Percentiles rank a stretch among this genome's conserved stretches.
These are phyloP conservation scores for Solanum hybrid DNA, from an alignment of 305 asterid species.

Conservation along the genomic window DNA sequence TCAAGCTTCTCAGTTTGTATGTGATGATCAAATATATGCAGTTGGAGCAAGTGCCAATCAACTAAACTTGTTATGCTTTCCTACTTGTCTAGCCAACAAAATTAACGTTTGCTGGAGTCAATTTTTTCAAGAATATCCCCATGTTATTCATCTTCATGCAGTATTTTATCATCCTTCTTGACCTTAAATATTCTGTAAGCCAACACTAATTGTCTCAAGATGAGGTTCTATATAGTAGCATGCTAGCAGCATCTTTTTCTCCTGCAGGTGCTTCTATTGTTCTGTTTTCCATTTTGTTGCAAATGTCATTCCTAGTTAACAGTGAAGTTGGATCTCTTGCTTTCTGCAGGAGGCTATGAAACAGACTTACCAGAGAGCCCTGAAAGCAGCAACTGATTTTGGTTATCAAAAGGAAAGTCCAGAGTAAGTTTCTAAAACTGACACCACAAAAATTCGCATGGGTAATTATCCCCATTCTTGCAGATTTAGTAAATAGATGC, in stretches of 20 bases:
- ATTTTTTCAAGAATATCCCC: background rate
- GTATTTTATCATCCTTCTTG: background rate
- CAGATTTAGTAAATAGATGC: background rate
- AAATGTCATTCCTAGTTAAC: background rate
- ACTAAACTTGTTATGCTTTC: constrained; percentile 4
- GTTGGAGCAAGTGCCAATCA: background rate
- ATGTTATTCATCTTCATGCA: background rate
- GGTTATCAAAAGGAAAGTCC: constrained; percentile 96
- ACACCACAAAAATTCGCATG: background rate
- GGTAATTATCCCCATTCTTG: background rate
- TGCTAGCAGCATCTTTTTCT: background rate
- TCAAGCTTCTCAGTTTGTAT: background rate
- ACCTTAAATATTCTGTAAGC: background rate
- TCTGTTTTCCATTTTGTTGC: background rate
- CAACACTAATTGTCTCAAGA: background rate
- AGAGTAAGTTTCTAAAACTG: constrained; percentile 52
- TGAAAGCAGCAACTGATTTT: constrained; percentile 81
- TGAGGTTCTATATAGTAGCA: background rate
- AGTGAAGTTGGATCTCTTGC: background rate
- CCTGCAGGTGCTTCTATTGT: background rate
- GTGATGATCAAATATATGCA: background rate
- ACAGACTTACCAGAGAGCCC: constrained; percentile 77
- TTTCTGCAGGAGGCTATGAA: constrained; percentile 81
- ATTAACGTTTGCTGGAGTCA: background rate
- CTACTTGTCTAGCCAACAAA: background rate